A percentile compares a stretch with the other conserved stretches of the same genome.
phyloP scores from a whole-genome alignment of 2,329 filamentous ascomycete genomes.

The Nectriaceae sp. region DNA sequence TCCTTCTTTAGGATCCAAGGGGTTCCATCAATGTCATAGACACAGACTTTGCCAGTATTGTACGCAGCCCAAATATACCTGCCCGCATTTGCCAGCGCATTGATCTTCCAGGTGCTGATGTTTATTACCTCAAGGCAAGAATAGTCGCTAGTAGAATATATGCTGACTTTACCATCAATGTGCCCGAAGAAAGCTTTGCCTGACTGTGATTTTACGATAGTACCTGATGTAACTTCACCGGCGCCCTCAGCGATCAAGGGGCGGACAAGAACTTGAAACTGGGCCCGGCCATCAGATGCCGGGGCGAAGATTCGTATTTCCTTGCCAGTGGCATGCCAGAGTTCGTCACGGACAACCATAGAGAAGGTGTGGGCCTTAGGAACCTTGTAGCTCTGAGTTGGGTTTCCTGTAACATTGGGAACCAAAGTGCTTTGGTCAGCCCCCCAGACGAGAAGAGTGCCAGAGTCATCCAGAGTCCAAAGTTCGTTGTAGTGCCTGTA shows the following conservation, averaged over 20 bases:
- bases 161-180: constrained; percentile 87
- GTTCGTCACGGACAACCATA: constrained; percentile 77
- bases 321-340: constrained; percentile 89
- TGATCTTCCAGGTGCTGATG: constrained; percentile 94
- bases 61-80: constrained; percentile 89
- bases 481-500: constrained; percentile 85
- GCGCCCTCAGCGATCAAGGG: constrained; percentile 72
- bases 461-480: constrained; percentile 92
- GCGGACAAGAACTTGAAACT: constrained; percentile 74
- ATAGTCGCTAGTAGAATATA: constrained; percentile 82
- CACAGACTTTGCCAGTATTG: constrained; percentile 89
- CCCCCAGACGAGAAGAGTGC: constrained; percentile 84
- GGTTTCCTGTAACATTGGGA: constrained; percentile 73
- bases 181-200: constrained; percentile 89
- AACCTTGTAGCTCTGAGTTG: constrained; percentile 72
- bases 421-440: constrained; percentile 70
- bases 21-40: constrained; percentile 81
- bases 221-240: constrained; percentile 85
- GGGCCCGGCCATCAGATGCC: constrained; percentile 63
- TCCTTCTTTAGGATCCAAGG: constrained; percentile 94
- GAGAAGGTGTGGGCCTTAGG: constrained; percentile 85
- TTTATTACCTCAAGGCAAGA: constrained; percentile 78
- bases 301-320: constrained; percentile 85
- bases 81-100: constrained; percentile 78
- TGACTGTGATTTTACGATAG: constrained; percentile 71